Conservation (phyloP, 2,329 filamentous ascomycete genomes). For the Apiospora hydei region DNA sequence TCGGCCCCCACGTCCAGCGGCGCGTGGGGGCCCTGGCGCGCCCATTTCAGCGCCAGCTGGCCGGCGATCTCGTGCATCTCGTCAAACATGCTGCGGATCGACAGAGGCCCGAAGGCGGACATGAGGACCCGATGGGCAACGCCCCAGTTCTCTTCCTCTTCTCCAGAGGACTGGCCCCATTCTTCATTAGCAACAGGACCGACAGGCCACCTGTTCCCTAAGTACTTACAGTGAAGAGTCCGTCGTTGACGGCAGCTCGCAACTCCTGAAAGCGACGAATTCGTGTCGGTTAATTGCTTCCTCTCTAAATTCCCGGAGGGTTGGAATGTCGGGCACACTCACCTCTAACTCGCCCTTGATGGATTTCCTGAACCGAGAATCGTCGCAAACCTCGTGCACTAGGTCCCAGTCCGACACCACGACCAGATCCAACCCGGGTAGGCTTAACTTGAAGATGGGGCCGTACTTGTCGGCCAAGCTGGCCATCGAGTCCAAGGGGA, state of each 20-base stretch:
- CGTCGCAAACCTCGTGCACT: constrained; percentile 55
- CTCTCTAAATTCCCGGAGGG: too few relatives aligned
- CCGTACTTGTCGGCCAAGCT: constrained; percentile 11
- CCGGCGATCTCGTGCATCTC: constrained; percentile 73
- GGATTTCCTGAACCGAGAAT: constrained; percentile 56
- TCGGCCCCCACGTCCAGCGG: constrained; percentile 56
- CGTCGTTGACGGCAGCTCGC: constrained; percentile 54
- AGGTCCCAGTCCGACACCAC: constrained; percentile 53
- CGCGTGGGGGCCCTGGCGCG: constrained; percentile 63
- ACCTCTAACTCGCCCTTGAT: constrained; percentile 41
- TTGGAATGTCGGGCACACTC: neutral
- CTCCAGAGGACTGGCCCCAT: neutral
- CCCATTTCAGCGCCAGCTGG: constrained; percentile 73
- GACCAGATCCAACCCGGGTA: constrained; percentile 37
- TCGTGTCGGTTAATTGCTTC: neutral
- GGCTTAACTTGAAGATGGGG: constrained; percentile 19
- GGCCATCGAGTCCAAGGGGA: neutral
- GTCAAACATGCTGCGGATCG: constrained; percentile 72
- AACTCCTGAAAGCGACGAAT: constrained; percentile 42
- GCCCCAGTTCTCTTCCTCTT: constrained; percentile 61
- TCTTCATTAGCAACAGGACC: neutral
- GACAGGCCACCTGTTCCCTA: too few relatives aligned
- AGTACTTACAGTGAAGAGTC: constrained; percentile 56
- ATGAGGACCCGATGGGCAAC: constrained; percentile 71
- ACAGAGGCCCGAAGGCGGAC: constrained; percentile 73